Evolutionary conservation across 345 rosid species (phyloP).

Genomic region (Cochlearia excelsa): DNA sequence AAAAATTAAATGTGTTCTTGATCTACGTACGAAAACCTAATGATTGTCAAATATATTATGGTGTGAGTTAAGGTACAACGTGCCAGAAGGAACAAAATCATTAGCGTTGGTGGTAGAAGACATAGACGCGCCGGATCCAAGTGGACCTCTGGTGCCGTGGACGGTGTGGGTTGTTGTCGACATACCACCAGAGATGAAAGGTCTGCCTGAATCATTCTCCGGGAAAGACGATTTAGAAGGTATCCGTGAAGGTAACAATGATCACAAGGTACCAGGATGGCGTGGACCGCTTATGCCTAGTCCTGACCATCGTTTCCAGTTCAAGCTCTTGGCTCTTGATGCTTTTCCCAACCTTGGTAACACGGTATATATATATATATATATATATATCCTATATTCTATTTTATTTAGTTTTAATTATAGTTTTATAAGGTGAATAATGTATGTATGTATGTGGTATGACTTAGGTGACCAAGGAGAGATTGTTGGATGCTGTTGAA

Average conservation of each 20-base stretch:
- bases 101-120: constrained; percentile 80
- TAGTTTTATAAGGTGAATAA: too few species aligned
- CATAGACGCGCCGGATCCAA: constrained; percentile 72
- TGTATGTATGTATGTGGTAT: not conserved
- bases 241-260: constrained; percentile 71
- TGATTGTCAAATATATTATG: not conserved
- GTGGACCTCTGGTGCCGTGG: constrained; percentile 66
- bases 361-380: constrained; percentile 34
- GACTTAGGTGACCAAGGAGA: constrained; percentile 69
- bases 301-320: constrained; percentile 63
- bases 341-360: constrained; percentile 50
- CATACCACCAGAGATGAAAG: constrained; percentile 58
- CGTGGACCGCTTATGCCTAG: constrained; percentile 56
- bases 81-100: constrained; percentile 60
- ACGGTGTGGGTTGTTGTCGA: constrained; percentile 70
- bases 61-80: constrained; percentile 34
- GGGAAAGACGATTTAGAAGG: constrained; percentile 49
- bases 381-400: too few species aligned
- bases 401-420: too few species aligned
- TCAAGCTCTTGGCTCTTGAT: constrained; percentile 72
- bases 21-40: too few species aligned
- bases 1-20: too few species aligned
- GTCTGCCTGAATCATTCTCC: constrained; percentile 72
- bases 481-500: constrained; percentile 57
- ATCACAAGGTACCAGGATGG: constrained; percentile 75